Percentiles rank a stretch among this genome's conserved stretches.
Evolutionary conservation across 495 filamentous ascomycete genomes (phyloP).

Genomic region (Cairneyella variabilis): DNA sequence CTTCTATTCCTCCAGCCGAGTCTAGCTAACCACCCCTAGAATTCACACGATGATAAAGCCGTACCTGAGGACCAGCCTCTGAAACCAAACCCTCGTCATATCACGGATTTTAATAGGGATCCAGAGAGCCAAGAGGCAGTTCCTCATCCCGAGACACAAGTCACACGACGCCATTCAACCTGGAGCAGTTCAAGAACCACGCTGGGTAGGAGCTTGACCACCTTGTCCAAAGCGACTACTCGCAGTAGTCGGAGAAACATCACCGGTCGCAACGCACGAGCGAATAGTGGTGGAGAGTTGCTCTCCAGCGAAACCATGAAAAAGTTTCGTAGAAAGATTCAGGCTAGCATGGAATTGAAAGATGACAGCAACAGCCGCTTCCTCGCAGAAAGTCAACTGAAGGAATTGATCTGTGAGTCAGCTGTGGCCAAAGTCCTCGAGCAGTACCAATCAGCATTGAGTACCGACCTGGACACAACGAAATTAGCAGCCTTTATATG

Average conservation of each 20-base stretch:
- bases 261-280: neutral
- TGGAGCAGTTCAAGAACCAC: neutral
- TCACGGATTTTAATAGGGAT: neutral
- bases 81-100: neutral
- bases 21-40: too few relatives aligned
- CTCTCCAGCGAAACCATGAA: neutral
- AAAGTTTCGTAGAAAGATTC: neutral
- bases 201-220: neutral
- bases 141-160: neutral
- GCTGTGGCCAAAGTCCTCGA: neutral
- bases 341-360: neutral
- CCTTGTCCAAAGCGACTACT: neutral
- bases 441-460: neutral
- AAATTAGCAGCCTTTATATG: neutral
- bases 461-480: neutral
- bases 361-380: too few relatives aligned
- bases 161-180: neutral
- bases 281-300: neutral
- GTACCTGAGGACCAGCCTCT: neutral
- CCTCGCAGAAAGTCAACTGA: too few relatives aligned
- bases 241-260: neutral
- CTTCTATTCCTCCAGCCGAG: too few relatives aligned
- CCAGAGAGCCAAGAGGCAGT: neutral
- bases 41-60: neutral
- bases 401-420: too few relatives aligned